Conservation (phyloP, 768 basidiomycete species). For the Trametes meyenii region DNA sequence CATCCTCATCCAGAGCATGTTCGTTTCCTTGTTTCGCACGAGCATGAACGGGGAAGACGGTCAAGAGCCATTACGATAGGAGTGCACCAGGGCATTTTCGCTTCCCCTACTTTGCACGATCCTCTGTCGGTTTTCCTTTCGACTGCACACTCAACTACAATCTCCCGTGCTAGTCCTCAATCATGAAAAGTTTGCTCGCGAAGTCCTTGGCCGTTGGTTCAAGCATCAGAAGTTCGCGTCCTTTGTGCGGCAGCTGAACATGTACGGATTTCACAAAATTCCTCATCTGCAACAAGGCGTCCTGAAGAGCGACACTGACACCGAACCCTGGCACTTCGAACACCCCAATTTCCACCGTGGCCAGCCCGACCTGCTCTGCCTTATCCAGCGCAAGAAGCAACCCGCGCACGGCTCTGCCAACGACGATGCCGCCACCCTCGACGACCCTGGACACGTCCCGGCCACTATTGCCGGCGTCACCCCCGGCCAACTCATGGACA, state of each 20-base stretch:
- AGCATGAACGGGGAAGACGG: no score
- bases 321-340: slow-evolving; percentile 89
- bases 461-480: slow-evolving; percentile 25
- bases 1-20: no score
- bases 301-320: slow-evolving; percentile 77
- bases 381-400: slow-evolving; percentile 86
- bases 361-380: slow-evolving; percentile 84
- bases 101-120: no score
- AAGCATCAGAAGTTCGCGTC: slow-evolving; percentile 96
- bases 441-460: slow-evolving; percentile 22
- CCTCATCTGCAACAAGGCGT: slow-evolving; percentile 96
- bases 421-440: slow-evolving; percentile 27
- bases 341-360: slow-evolving; percentile 88
- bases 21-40: no score
- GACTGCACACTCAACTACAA: background rate
- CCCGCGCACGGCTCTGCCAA: slow-evolving; percentile 38
- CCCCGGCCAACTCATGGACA: slow-evolving; percentile 65
- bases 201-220: slow-evolving; percentile 93
- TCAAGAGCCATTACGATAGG: no score
- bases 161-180: slow-evolving; percentile 67
- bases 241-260: slow-evolving; percentile 92
- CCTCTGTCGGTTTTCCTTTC: background rate
- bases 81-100: no score
- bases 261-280: slow-evolving; percentile 95
- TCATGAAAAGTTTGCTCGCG: slow-evolving; percentile 86